A percentile compares a stretch with the other conserved stretches of the same genome.
Evolutionary conservation across 78 protist species (phyloP).

Genomic region (Acrasis kona): DNA sequence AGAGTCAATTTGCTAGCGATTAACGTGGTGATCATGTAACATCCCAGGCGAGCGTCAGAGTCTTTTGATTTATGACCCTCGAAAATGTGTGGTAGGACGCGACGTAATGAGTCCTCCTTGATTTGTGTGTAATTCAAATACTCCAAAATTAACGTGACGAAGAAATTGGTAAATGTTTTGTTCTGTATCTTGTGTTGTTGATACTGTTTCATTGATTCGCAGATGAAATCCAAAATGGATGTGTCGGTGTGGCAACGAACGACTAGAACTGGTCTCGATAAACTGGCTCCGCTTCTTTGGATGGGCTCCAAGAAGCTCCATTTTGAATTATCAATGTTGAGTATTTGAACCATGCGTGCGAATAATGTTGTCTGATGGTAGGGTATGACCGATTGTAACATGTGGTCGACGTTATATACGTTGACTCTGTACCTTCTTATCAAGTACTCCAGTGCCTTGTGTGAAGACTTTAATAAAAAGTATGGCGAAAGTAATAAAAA

Average conservation of each 20-base stretch:
- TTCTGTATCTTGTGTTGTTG: neutral
- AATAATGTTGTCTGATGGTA: slow-evolving; percentile 53
- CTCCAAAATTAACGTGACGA: neutral
- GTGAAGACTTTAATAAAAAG: slow-evolving; percentile 36
- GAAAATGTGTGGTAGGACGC: neutral
- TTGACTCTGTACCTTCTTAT: slow-evolving; percentile 38
- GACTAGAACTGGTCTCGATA: neutral
- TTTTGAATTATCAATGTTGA: slow-evolving; percentile 13
- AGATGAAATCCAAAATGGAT: neutral
- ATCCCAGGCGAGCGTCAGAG: neutral
- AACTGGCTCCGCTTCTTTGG: neutral
- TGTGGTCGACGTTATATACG: slow-evolving; percentile 29
- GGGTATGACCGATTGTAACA: slow-evolving; percentile 30
- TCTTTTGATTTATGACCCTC: neutral
- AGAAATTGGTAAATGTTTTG: neutral
- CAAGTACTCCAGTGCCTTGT: slow-evolving; percentile 55
- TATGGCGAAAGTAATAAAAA: slow-evolving; percentile 22
- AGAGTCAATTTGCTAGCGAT: neutral
- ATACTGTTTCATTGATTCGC: neutral
- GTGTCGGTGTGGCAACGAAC: neutral
- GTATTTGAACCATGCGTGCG: slow-evolving; percentile 29
- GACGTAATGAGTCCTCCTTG: neutral
- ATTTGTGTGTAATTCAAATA: neutral
- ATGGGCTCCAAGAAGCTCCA: neutral
- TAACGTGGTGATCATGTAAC: neutral